phyloP scores from a whole-genome alignment of 1,139 yeast genomes.

The Diutina neorugosa region DNA sequence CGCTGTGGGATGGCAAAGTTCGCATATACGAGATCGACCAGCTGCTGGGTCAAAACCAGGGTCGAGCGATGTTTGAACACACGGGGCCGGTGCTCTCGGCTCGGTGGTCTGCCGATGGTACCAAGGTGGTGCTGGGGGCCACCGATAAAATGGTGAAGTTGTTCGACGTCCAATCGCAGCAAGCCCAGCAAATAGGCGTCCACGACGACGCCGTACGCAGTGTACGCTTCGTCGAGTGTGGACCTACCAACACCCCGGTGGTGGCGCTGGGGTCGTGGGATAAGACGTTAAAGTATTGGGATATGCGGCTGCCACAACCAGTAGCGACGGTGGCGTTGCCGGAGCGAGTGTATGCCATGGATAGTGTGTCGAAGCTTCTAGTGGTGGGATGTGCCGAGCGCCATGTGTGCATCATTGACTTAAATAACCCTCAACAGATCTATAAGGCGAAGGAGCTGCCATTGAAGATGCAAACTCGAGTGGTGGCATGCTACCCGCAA shows the following conservation, averaged over 20 bases:
- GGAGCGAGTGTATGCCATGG: slow-evolving; percentile 89
- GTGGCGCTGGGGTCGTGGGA: slow-evolving; percentile 97
- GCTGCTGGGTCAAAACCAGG: slow-evolving; percentile 59
- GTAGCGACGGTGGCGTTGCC: slow-evolving; percentile 74
- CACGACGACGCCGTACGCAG: slow-evolving; percentile 76
- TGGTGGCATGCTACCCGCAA: slow-evolving; percentile 71
- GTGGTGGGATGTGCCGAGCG: slow-evolving; percentile 93
- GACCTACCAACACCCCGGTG: slow-evolving; percentile 69
- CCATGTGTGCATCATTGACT: slow-evolving; percentile 64
- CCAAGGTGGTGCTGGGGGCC: slow-evolving; percentile 84
- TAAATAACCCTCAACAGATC: slow-evolving; percentile 73
- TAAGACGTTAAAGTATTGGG: slow-evolving; percentile 90
- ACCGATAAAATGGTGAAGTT: slow-evolving; percentile 82
- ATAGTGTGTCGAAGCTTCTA: slow-evolving; percentile 62
- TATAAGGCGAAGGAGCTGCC: slow-evolving; percentile 74
- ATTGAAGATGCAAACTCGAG: slow-evolving; percentile 80
- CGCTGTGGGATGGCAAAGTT: slow-evolving; percentile 94
- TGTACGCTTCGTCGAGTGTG: slow-evolving; percentile 72
- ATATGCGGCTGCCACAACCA: slow-evolving; percentile 77
- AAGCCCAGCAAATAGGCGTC: slow-evolving; percentile 70
- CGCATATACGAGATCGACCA: slow-evolving; percentile 80
- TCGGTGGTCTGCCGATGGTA: slow-evolving; percentile 79
- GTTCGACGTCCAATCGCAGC: slow-evolving; percentile 76
- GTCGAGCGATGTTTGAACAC: slow-evolving; percentile 83
- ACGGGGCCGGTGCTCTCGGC: slow-evolving; percentile 78